Evolutionary conservation across 495 filamentous ascomycete species (phyloP).

Genomic region (Daldinia vernicosa): DNA sequence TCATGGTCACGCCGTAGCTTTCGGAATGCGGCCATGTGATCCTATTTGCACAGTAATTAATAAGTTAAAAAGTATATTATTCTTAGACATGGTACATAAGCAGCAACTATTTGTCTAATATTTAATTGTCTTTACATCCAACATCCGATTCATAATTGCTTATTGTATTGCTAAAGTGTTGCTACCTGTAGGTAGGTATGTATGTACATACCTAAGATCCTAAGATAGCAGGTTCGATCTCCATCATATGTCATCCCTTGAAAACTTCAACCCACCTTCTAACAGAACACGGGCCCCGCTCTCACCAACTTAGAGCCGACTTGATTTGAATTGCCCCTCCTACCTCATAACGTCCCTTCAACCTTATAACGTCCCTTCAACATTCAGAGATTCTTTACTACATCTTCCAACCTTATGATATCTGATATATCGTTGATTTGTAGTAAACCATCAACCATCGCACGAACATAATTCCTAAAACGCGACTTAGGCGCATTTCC

Average conservation of each 20-base stretch:
- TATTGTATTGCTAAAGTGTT: neutral
- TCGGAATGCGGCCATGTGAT: constrained; percentile 39
- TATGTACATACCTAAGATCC: neutral
- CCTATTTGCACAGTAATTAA: constrained; percentile 8
- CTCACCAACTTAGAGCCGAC: constrained; percentile 18
- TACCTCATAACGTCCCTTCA: no score
- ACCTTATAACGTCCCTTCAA: constrained; percentile 10
- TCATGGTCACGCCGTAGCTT: constrained; percentile 31
- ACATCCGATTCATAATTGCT: neutral
- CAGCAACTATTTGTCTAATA: neutral
- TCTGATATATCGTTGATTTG: constrained; percentile 11
- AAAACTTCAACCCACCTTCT: constrained; percentile 14
- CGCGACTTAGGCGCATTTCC: constrained; percentile 3
- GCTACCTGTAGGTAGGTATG: neutral
- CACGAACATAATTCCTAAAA: neutral
- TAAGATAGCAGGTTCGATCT: neutral
- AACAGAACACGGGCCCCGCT: constrained; percentile 20
- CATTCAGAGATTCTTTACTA: constrained; percentile 2
- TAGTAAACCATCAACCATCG: neutral
- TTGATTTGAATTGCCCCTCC: constrained; percentile 33
- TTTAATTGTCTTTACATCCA: constrained; percentile 1
- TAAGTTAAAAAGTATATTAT: neutral
- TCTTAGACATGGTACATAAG: neutral
- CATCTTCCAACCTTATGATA: constrained; percentile 5
- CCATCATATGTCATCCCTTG: constrained; percentile 33